These are phyloP conservation scores for Ramalina peruviana DNA, from an alignment of 495 filamentous ascomycete species.

Conservation along the genomic window DNA sequence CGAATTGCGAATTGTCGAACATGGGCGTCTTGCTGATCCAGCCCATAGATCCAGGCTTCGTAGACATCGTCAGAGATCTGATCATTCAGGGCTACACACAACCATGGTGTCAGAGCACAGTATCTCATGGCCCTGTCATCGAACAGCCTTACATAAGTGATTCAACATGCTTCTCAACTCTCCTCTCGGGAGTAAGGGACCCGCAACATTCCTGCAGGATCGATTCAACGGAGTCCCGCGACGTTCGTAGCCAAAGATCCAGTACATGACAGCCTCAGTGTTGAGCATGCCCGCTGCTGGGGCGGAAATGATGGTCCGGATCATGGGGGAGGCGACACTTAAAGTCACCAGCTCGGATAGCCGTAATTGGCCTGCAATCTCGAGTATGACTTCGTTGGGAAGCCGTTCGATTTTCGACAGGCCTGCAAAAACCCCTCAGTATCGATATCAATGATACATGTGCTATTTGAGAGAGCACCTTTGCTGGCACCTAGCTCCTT, in stretches of 20 bases:
- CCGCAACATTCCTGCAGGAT: neutral
- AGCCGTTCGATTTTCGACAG: neutral
- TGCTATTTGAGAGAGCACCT: too few species aligned
- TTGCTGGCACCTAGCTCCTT: too few species aligned
- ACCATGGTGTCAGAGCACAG: neutral
- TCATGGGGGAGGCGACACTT: neutral
- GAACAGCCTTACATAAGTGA: neutral
- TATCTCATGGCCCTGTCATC: neutral
- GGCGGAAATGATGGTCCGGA: neutral
- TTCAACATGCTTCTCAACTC: neutral
- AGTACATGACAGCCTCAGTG: neutral
- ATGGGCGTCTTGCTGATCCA: too few species aligned
- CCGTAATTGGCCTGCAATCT: neutral
- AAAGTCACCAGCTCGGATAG: neutral
- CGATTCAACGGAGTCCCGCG: neutral
- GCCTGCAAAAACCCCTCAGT: neutral
- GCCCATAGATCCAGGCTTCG: neutral
- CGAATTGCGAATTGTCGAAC: too few species aligned
- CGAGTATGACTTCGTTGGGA: neutral
- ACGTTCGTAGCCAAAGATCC: neutral
- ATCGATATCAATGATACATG: too few species aligned
- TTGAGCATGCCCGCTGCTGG: neutral
- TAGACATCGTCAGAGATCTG: constrained; percentile 1
- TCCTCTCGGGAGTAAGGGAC: neutral
- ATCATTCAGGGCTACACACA: neutral